Conservation (phyloP, 1,284 basidiomycete genomes). For the Mycosarcoma maydis region DNA sequence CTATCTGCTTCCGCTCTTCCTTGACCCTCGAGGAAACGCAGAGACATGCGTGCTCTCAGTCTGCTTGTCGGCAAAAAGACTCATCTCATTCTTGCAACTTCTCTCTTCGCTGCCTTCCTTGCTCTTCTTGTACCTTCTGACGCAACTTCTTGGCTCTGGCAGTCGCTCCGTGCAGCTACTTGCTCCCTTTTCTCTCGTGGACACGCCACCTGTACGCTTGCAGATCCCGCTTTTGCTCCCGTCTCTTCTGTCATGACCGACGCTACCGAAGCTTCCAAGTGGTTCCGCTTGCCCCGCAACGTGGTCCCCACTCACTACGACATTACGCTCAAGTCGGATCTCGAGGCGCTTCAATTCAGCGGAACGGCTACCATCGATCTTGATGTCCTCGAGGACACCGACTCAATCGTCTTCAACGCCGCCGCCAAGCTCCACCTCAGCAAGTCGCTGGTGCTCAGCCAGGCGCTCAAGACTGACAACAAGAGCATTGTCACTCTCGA, state of each 20-base stretch:
- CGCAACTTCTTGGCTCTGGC: slow-evolving; percentile 1
- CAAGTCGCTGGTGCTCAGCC: slow-evolving; percentile 74
- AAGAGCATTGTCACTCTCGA: slow-evolving; percentile 70
- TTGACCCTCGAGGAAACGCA: not conserved
- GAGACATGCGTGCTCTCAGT: slow-evolving; percentile 9
- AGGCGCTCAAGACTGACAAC: slow-evolving; percentile 73
- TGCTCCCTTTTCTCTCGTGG: slow-evolving; percentile 16
- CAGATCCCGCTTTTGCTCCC: slow-evolving; percentile 34
- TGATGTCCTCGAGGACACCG: slow-evolving; percentile 76
- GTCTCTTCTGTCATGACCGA: slow-evolving; percentile 46
- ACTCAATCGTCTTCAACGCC: slow-evolving; percentile 67
- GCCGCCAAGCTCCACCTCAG: slow-evolving; percentile 76
- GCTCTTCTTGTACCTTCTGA: slow-evolving; percentile 7
- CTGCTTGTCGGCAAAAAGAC: slow-evolving; percentile 11
- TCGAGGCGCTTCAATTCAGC: slow-evolving; percentile 77
- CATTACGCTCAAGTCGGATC: slow-evolving; percentile 80
- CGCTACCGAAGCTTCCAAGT: slow-evolving; percentile 52
- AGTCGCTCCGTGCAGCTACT: slow-evolving; percentile 26
- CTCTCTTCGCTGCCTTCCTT: slow-evolving; percentile 20
- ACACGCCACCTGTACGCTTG: slow-evolving; percentile 40
- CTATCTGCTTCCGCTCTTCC: not conserved
- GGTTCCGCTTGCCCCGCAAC: slow-evolving; percentile 79
- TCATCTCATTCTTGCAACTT: slow-evolving; percentile 27
- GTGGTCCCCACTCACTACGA: slow-evolving; percentile 84
- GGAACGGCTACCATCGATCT: slow-evolving; percentile 84